Percentiles rank a stretch among this genome's conserved stretches.
These are phyloP conservation scores for Nakazawaea wyomingensis DNA, from an alignment of 805 yeast species.

Conservation along the genomic window DNA sequence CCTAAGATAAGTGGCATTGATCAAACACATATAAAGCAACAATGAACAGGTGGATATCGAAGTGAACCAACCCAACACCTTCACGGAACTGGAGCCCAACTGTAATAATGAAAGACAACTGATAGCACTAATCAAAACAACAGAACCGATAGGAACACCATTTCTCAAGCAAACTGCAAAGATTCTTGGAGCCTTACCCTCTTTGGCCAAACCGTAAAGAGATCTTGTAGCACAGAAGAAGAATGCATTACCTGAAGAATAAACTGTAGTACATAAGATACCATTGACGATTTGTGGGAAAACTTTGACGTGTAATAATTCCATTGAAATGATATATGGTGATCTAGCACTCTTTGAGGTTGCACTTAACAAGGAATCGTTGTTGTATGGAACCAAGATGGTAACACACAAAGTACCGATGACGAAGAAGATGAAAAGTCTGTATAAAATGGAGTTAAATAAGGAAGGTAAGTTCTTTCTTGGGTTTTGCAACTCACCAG, in stretches of 20 bases:
- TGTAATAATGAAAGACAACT: constrained; percentile 66
- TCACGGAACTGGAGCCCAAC: constrained; percentile 50
- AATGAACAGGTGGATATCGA: constrained; percentile 68
- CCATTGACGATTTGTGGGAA: constrained; percentile 76
- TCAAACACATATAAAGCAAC: constrained; percentile 53
- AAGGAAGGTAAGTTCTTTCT: constrained; percentile 41
- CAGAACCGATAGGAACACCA: constrained; percentile 73
- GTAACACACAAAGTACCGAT: constrained; percentile 47
- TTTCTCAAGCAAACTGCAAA: constrained; percentile 57
- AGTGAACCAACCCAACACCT: constrained; percentile 68
- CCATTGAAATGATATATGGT: constrained; percentile 81
- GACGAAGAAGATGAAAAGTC: constrained; percentile 38
- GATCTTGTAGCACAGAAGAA: constrained; percentile 65
- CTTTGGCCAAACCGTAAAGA: constrained; percentile 62
- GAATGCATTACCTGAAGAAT: constrained; percentile 79
- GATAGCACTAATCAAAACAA: constrained; percentile 50
- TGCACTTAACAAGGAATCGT: constrained; percentile 30
- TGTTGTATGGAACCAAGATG: constrained; percentile 36
- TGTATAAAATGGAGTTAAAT: constrained; percentile 37
- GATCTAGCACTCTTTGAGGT: constrained; percentile 43
- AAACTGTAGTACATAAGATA: constrained; percentile 64
- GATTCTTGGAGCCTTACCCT: constrained; percentile 67
- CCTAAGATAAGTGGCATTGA: constrained; percentile 53
- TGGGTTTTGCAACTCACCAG: constrained; percentile 42
- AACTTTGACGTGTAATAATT: constrained; percentile 52